Conservation (phyloP, 331 rosid genomes). For the Quercus tomentella region DNA sequence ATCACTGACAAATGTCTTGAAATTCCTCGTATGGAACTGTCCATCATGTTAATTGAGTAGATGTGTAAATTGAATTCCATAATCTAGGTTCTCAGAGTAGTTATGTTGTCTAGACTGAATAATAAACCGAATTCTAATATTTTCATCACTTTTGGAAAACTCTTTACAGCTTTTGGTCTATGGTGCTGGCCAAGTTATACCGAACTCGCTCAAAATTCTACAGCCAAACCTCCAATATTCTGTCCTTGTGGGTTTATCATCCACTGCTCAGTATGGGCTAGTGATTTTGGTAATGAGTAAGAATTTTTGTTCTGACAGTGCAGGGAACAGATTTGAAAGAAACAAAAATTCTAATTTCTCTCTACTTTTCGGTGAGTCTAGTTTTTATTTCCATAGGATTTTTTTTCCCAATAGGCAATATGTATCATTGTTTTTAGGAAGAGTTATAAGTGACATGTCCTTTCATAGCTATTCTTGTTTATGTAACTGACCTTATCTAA, state of each 20-base stretch:
- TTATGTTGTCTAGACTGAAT: neutral
- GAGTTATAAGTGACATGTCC: neutral
- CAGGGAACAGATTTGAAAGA: constrained; percentile 76
- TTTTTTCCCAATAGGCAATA: neutral
- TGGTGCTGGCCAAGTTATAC: constrained; percentile 82
- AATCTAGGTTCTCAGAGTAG: neutral
- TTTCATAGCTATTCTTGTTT: neutral
- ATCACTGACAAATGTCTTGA: neutral
- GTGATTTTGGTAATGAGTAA: constrained; percentile 75
- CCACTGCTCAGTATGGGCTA: constrained; percentile 57
- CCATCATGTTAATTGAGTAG: neutral
- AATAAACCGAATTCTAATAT: constrained; percentile 11
- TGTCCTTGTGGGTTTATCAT: constrained; percentile 51
- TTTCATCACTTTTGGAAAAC: constrained; percentile 3
- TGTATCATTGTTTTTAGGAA: neutral
- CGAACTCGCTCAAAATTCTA: constrained; percentile 61
- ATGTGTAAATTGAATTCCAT: neutral
- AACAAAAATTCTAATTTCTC: constrained; percentile 43
- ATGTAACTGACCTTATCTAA: neutral
- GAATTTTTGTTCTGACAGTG: constrained; percentile 74
- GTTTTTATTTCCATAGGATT: neutral
- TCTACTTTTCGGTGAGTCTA: constrained; percentile 68
- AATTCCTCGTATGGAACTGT: neutral
- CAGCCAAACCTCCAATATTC: constrained; percentile 66
- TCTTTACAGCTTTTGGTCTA: constrained; percentile 73